These are phyloP conservation scores for Amanita subjunquillea DNA, from an alignment of 768 basidiomycete species.

Conservation along the genomic window DNA sequence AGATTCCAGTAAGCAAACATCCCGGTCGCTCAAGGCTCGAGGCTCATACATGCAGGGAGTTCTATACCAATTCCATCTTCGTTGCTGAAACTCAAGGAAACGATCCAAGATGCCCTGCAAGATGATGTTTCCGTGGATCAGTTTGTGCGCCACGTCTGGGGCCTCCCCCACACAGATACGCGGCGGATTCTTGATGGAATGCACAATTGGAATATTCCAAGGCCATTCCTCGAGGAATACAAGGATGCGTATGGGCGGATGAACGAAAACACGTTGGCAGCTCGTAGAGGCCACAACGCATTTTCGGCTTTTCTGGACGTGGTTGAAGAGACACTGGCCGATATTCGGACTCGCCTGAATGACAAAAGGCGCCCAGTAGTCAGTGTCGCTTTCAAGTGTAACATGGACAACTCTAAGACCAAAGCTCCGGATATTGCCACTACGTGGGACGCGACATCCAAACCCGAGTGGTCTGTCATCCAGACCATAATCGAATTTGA, in stretches of 20 bases:
- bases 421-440: neutral
- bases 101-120: neutral
- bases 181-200: slow-evolving; percentile 2
- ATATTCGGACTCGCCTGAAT: neutral
- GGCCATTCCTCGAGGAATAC: neutral
- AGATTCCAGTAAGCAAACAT: neutral
- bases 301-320: slow-evolving; percentile 1
- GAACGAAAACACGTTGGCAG: neutral
- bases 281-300: neutral
- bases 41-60: neutral
- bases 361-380: neutral
- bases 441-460: slow-evolving; percentile 1
- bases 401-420: neutral
- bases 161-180: neutral
- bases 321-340: neutral
- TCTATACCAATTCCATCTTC: neutral
- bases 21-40: neutral
- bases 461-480: slow-evolving; percentile 1
- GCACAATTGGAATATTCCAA: neutral
- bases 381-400: neutral
- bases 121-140: slow-evolving; percentile 5
- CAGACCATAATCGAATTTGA: slow-evolving; percentile 4
- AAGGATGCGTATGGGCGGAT: neutral
- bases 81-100: slow-evolving; percentile 1
- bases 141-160: slow-evolving; percentile 8